A percentile compares a stretch with the other conserved stretches of the same genome.
Evolutionary conservation across 2,329 filamentous ascomycete species (phyloP).

Genomic region (Thielaviopsis ethacetica): DNA sequence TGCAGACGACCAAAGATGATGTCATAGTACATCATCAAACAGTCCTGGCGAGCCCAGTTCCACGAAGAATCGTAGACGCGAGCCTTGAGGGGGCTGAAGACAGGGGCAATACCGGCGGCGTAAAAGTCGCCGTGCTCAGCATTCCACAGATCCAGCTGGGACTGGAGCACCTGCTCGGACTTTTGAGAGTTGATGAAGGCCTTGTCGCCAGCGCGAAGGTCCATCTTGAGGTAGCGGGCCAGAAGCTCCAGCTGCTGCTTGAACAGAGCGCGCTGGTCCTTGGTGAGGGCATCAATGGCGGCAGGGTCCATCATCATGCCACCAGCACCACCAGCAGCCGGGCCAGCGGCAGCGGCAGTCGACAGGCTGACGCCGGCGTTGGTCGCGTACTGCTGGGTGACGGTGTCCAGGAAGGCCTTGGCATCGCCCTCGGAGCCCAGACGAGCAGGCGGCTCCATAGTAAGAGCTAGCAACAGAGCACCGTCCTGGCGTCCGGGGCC

Average conservation of each 20-base stretch:
- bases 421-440: conserved; percentile 80
- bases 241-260: conserved; percentile 96
- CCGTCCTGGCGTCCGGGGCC: conserved; percentile 79
- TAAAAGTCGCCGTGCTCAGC: conserved; percentile 95
- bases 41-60: conserved; percentile 98
- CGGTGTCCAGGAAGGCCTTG: conserved; percentile 80
- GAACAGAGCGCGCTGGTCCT: conserved; percentile 89
- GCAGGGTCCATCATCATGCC: conserved; percentile 99
- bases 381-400: conserved; percentile 76
- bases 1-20: conserved; percentile 93
- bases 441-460: conserved; percentile 79
- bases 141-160: conserved; percentile 87
- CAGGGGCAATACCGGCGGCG: conserved; percentile 80
- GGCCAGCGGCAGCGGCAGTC: conserved; percentile 56
- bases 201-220: conserved; percentile 92
- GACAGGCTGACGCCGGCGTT: conserved; percentile 72
- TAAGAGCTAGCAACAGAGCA: conserved; percentile 72
- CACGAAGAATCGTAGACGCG: conserved; percentile 95
- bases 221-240: conserved; percentile 91
- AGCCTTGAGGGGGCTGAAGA: conserved; percentile 86
- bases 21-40: conserved; percentile 96
- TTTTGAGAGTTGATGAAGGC: conserved; percentile 72
- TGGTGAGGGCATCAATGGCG: conserved; percentile 89
- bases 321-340: conserved; percentile 48
- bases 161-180: conserved; percentile 73